phyloP scores from a whole-genome alignment of 805 yeast genomes.

The Candida xiaguanensis region DNA sequence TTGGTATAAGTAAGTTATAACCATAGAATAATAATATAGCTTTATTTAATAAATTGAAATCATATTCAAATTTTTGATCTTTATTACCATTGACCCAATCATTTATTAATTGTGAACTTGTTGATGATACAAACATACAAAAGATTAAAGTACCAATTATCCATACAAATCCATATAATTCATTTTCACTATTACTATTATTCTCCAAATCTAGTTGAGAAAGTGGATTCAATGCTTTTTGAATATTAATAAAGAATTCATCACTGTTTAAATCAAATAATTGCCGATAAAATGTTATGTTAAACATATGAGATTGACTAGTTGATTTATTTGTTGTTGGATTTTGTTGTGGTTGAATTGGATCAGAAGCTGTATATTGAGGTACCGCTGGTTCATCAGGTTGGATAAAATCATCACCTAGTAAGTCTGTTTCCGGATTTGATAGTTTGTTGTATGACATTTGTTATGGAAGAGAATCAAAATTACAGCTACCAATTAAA shows the following conservation, averaged over 20 bases:
- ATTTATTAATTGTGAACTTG: constrained; percentile 64
- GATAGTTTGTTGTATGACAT: constrained; percentile 5
- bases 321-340: neutral
- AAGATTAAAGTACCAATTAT: constrained; percentile 78
- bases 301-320: constrained; percentile 41
- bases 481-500: neutral
- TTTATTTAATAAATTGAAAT: constrained; percentile 59
- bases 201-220: constrained; percentile 20
- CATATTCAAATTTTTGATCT: constrained; percentile 50
- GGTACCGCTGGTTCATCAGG: constrained; percentile 16
- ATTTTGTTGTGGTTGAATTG: constrained; percentile 2
- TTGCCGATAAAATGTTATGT: constrained; percentile 56
- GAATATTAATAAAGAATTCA: constrained; percentile 54
- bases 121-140: constrained; percentile 69
- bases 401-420: constrained; percentile 17
- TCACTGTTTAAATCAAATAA: constrained; percentile 68
- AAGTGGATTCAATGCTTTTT: constrained; percentile 56
- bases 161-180: constrained; percentile 89
- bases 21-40: constrained; percentile 73
- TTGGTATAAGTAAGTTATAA: constrained; percentile 67
- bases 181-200: constrained; percentile 40
- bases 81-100: constrained; percentile 44
- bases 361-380: neutral
- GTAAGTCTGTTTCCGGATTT: constrained; percentile 8
- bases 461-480: neutral